A percentile compares a stretch with the other conserved stretches of the same genome.
Evolutionary conservation across 202 grass and related monocot genomes (phyloP).

Genomic region (Setaria viridis): DNA sequence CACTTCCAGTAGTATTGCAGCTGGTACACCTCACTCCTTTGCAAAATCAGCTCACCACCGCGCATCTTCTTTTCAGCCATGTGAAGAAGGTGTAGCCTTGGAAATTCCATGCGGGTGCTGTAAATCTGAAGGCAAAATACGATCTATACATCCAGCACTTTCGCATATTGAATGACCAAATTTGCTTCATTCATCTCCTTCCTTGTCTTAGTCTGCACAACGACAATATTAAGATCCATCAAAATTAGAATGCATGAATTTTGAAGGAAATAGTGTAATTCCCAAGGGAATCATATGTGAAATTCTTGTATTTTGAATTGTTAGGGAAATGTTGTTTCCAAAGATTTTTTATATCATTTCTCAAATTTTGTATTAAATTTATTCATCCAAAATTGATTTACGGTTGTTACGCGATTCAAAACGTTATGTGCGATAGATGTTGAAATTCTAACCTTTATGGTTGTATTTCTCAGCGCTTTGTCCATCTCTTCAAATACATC

Average conservation of each 20-base stretch:
- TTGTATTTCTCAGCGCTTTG: constrained; percentile 53
- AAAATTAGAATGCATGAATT: background rate
- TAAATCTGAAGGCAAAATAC: background rate
- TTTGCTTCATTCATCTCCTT: constrained; percentile 17
- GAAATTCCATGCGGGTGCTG: background rate
- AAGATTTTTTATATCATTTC: background rate
- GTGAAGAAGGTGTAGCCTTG: background rate
- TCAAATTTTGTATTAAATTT: background rate
- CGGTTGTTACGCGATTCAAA: background rate
- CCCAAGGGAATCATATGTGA: background rate
- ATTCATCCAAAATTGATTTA: background rate
- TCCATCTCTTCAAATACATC: constrained; percentile 63
- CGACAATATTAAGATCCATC: background rate
- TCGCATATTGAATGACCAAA: constrained; percentile 17
- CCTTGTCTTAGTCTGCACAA: constrained; percentile 26
- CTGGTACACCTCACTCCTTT: background rate
- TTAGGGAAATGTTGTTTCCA: background rate
- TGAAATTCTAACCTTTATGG: constrained; percentile 42
- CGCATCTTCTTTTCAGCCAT: background rate
- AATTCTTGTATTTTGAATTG: background rate
- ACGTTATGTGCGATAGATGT: background rate
- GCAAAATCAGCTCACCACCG: background rate
- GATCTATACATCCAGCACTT: constrained; percentile 38
- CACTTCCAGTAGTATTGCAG: background rate
- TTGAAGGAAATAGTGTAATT: background rate